Base-by-base conservation (phyloP, 768 basidiomycete species). In the Candolleomyces eurysporus region DNA sequence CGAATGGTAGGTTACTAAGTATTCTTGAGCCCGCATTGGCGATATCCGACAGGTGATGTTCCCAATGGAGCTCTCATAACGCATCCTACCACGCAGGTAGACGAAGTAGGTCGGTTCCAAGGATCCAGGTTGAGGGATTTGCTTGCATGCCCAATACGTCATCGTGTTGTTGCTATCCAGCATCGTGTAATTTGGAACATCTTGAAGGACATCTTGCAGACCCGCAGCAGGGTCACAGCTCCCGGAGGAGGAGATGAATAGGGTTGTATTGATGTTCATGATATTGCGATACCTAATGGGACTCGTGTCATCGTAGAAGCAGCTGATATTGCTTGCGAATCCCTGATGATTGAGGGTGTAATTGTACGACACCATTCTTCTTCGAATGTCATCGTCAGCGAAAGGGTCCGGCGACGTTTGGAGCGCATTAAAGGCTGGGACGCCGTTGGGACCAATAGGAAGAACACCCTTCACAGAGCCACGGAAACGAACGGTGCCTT, bases 1-100 rank as follows among this genome's bases (percentile, higher is more conserved):
- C 7, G 66, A 67, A 8, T 53, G 40, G 53, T 68, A 71, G 4
- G 39, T 60, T 13, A 68, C 60, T 17, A 61, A 64, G 48, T 65
- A 67, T 48, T 64, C 31, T 19, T 64, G 68, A 11, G 65, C 56
- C 45, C 63, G 63, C 9, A 66, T 58, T 16, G 63, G 63, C 1
- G 60, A 63, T 30, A 67, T 43, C 19, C 46, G 60, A 54, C 69
- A 71, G 26, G 67, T 63, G 40, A 68, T 56, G 39, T 68, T 67
- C 43, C 67, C 64, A 30, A 67, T 58, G 30, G 40, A 42, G 2
- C 14, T 3, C 9, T n/a, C 17, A 45, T 67, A 69, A 14, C 21
- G 13, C 7, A n/a, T 40, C 4, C 31, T 26, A 7, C 66, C 65
- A 11, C 36, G 17, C 9, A 66, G 39, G 40, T 66, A 69, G 54